A percentile compares a stretch with the other conserved stretches of the same genome.
Conservation (phyloP, 208 protist genomes). For the Acanthamoeba royreba region DNA sequence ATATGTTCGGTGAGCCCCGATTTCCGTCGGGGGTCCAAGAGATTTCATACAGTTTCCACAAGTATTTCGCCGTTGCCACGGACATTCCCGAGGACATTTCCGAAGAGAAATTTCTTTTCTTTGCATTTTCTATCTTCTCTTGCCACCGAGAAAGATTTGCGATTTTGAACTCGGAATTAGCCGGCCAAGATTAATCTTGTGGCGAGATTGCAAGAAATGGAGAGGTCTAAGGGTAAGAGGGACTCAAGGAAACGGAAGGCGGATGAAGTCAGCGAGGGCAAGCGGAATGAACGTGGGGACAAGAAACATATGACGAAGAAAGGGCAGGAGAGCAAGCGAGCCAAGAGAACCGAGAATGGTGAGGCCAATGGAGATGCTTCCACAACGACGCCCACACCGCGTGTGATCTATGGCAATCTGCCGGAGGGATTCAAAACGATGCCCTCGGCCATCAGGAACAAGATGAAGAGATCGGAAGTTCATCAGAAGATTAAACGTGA, state of each 20-base stretch:
- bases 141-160: too few species aligned
- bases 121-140: too few species aligned
- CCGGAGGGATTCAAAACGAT: neutral
- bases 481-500: slow-evolving; percentile 17
- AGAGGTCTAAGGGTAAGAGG: neutral
- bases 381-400: neutral
- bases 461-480: slow-evolving; percentile 40
- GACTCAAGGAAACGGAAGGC: neutral
- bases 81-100: too few species aligned
- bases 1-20: neutral
- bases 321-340: neutral
- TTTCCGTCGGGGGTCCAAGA: too few species aligned
- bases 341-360: neutral
- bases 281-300: too few species aligned
- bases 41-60: too few species aligned
- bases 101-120: too few species aligned
- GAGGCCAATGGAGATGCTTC: neutral
- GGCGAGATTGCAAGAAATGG: too few species aligned
- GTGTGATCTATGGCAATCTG: neutral
- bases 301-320: neutral
- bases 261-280: neutral
- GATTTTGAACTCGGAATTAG: too few species aligned
- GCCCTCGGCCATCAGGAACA: slow-evolving; percentile 40
- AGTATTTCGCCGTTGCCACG: too few species aligned
- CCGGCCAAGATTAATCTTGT: too few species aligned